These are phyloP conservation scores for Picochlorum sp. DNA, from an alignment of 139 green algal genomes.

Conservation along the genomic window DNA sequence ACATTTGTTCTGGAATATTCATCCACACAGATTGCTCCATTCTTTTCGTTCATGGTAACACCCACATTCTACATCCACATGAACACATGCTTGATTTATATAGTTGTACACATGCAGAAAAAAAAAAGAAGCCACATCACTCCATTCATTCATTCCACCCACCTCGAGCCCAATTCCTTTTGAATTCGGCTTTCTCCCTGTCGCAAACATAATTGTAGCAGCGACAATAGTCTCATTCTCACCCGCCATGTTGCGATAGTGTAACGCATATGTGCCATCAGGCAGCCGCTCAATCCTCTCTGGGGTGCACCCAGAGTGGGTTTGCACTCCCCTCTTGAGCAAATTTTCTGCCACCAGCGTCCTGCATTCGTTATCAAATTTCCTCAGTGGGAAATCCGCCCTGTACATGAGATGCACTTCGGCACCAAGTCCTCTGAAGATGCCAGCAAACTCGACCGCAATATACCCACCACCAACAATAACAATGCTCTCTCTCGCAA, in stretches of 20 bases:
- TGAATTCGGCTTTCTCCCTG: constrained; percentile 75
- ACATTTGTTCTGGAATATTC: constrained; percentile 68
- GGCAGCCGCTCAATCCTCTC: constrained; percentile 8
- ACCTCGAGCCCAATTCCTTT: constrained; percentile 54
- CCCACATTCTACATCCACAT: constrained; percentile 30
- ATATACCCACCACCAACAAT: constrained; percentile 94
- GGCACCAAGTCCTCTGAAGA: constrained; percentile 81
- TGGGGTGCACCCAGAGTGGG: constrained; percentile 24
- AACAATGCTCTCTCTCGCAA: constrained; percentile 53
- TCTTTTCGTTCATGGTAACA: constrained; percentile 45
- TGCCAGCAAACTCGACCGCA: constrained; percentile 91
- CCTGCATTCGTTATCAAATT: constrained; percentile 64
- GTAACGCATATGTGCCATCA: constrained; percentile 8
- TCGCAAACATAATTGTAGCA: constrained; percentile 50
- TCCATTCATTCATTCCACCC: neutral
- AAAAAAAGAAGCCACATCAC: neutral
- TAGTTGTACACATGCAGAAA: neutral
- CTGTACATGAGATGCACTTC: constrained; percentile 70
- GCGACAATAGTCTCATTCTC: neutral
- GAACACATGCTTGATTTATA: neutral
- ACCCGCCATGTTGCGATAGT: constrained; percentile 7
- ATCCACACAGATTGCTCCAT: constrained; percentile 75
- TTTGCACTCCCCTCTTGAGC: constrained; percentile 32
- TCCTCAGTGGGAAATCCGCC: constrained; percentile 9
- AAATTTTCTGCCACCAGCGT: constrained; percentile 51